Evolutionary conservation across 2,329 filamentous ascomycete genomes (phyloP).

Genomic region (Exophiala spinifera): DNA sequence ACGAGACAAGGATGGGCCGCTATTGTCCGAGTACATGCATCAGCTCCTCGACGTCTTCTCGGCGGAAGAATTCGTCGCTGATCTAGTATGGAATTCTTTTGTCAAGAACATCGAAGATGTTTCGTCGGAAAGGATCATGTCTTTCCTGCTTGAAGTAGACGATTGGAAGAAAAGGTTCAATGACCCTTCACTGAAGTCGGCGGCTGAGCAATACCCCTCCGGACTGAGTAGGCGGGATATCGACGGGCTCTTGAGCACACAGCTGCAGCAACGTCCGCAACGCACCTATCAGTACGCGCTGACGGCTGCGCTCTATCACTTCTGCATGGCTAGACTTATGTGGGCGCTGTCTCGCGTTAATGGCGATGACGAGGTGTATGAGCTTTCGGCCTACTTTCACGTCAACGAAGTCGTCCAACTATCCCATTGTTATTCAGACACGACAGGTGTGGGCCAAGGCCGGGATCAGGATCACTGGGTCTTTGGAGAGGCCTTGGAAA

Average conservation of each 20-base stretch:
- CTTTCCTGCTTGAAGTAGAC: background rate
- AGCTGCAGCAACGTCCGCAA: background rate
- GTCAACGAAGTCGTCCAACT: slow-evolving; percentile 6
- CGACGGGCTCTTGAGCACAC: background rate
- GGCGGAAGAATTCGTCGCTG: background rate
- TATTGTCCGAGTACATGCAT: slow-evolving; percentile 2
- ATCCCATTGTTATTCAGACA: background rate
- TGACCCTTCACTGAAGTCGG: background rate
- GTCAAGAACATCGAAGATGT: background rate
- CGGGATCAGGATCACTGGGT: background rate
- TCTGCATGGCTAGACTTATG: slow-evolving; percentile 7
- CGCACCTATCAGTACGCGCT: background rate
- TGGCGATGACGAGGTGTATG: background rate
- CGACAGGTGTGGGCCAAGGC: background rate
- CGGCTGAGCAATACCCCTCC: background rate
- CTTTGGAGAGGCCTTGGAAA: slow-evolving; percentile 3
- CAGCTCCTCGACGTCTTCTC: slow-evolving; percentile 4
- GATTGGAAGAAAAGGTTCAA: slow-evolving; percentile 5
- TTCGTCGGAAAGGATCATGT: background rate
- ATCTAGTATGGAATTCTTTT: slow-evolving; percentile 3
- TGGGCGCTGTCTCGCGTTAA: slow-evolving; percentile 2
- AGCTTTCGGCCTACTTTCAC: slow-evolving; percentile 5
- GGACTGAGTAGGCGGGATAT: background rate
- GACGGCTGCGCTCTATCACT: slow-evolving; percentile 4
- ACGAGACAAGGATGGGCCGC: background rate